Base-by-base conservation (phyloP, 2,329 filamentous ascomycete species). In the Colletotrichum godetiae region DNA sequence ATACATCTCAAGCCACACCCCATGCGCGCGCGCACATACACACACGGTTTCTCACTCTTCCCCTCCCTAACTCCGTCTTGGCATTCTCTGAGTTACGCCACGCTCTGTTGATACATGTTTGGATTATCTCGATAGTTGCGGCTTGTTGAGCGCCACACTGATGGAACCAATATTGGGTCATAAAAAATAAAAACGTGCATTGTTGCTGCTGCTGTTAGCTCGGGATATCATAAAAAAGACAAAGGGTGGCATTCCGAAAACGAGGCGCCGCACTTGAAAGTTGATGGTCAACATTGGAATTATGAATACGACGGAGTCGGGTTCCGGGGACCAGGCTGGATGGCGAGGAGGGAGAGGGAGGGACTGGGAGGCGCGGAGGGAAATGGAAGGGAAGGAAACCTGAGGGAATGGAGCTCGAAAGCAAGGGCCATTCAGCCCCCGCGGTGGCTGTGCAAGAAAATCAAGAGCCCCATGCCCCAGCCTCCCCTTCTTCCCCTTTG, bases 351-450 rank as follows among this genome's bases (percentile, higher is more conserved):
- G 19, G 31, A 60, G 27, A 53, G 29, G 53, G 12, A 56, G 15
- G 27, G 27, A 27, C 27, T 27, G 27, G 27, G 27, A 27, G 27
- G 27, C 27, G 5, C 27, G 53, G 12, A 56, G 19, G 49, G 53
- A 70, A 66, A 66, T 60, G 61, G 67, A 56, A 73, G 66, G 70
- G 67, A 68, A 72, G n/a, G 52, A 68, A 46, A 67, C 70, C 70
- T 69, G 69, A 72, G 31, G 29, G 52, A 65, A 69, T 69, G 67
- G 70, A 55, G 66, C 58, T 57, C 46, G 46, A 67, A 69, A 59
- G 31, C 61, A 64, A 49, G 58, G 58, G 27, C 59, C 27, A 13
- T 69, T 72, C 68, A 70, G 70, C 70, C 67, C 70, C 70, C 67
- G 55, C 67, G 35, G 71, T 73, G 71, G 71, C 71, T 73, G 71